These are phyloP conservation scores for Penicillium fuscoglaucum DNA, from an alignment of 2,329 filamentous ascomycete species.

Conservation along the genomic window DNA sequence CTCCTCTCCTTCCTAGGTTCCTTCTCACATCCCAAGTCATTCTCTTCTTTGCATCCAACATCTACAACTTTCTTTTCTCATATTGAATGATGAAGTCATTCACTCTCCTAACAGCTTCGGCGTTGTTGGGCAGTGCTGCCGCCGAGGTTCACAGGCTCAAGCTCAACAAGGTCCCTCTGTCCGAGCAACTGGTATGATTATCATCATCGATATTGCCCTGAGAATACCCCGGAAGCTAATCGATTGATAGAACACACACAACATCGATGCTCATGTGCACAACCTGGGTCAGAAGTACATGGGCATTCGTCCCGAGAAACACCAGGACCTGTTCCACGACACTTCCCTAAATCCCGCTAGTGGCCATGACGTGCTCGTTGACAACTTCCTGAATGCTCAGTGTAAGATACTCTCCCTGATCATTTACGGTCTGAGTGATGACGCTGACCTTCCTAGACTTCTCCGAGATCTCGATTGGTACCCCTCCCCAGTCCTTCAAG, in stretches of 20 bases:
- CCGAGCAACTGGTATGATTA: conserved; percentile 86
- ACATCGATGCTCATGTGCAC: conserved; percentile 77
- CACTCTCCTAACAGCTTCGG: conserved; percentile 73
- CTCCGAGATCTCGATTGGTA: conserved; percentile 91
- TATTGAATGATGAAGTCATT: conserved; percentile 73
- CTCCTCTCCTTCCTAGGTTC: conserved; percentile 24
- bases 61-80: conserved; percentile 27
- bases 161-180: conserved; percentile 91
- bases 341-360: conserved; percentile 65
- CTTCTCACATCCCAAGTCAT: conserved; percentile 9
- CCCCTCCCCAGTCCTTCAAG: conserved; percentile 93
- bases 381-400: conserved; percentile 98
- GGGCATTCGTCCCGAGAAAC: conserved; percentile 69
- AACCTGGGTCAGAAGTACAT: conserved; percentile 95
- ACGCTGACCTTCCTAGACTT: conserved; percentile 66
- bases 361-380: conserved; percentile 79
- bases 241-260: conserved; percentile 64
- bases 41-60: conserved; percentile 18
- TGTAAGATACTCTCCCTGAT: conserved; percentile 61
- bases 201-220: conserved; percentile 40
- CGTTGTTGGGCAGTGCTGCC: conserved; percentile 78
- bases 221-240: conserved; percentile 13
- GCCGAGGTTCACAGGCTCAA: conserved; percentile 94
- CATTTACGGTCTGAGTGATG: neutral
- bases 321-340: conserved; percentile 77